Base-by-base conservation (phyloP, 2,329 filamentous ascomycete genomes). In the Exophiala calicioides region DNA sequence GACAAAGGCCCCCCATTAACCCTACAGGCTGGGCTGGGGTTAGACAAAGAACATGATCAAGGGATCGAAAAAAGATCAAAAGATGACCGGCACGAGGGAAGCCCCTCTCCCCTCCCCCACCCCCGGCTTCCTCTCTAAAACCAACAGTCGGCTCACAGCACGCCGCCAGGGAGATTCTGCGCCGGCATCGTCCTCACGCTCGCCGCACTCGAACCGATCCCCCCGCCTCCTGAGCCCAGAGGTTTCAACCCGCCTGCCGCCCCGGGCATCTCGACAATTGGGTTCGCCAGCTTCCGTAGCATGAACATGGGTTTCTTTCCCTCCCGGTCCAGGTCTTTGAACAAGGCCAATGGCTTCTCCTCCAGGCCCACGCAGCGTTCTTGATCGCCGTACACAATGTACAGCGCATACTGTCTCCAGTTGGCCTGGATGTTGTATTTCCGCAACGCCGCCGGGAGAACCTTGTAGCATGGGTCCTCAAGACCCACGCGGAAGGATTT, bases 231-330 rank as follows among this genome's bases (percentile, higher is more conserved):
- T 13, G 33, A 21, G 2, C 51, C 51, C 5, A 42, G 19, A 3
- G 50, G 47, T 36, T 54, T 53, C 32, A 47, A 18, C 13, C 51
- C 47, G n/a, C 50, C 47, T 8, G 42, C 44, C 2, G 53, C 45
- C 15, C 39, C 23, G 6, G 50, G 47, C 19, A 52, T 40, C 7
- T 56, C 51, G 18, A 44, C 37, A 9, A 57, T 52, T 9, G 53
- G 49, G 23, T 59, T 59, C n/a, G 80, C 78, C 57, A 84, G 77
- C 57, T 79, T 79, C 43, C 93, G 76, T 46, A 98, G 74, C 93
- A 98, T 98, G 64, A 98, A 98, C 93, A 97, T 97, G 16, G 93
- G 93, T 66, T 97, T 98, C 70, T 94, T 86, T 35, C 93, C 93
- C 72, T 97, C 93, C 66, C 90, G 90, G 65, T 97, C 90, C 46